Conservation (phyloP, 2,329 filamentous ascomycete genomes). For the Herpotrichia juniperi region DNA sequence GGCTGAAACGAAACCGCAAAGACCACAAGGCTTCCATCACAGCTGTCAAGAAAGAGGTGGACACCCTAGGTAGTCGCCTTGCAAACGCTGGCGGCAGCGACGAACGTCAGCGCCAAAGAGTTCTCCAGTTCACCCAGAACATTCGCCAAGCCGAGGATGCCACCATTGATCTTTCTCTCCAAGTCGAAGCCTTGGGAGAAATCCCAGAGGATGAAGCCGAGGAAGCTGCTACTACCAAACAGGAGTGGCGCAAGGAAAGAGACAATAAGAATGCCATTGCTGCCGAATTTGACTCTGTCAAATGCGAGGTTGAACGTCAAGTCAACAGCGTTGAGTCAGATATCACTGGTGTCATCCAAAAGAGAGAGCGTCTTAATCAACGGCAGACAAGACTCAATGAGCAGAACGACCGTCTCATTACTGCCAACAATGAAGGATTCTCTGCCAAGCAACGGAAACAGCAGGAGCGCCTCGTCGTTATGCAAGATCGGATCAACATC, state of each 20-base stretch:
- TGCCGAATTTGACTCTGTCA: constrained; percentile 66
- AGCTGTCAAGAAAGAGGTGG: constrained; percentile 74
- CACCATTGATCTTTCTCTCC: constrained; percentile 58
- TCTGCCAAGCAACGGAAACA: constrained; percentile 63
- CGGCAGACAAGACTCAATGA: constrained; percentile 75
- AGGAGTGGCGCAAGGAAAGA: constrained; percentile 62
- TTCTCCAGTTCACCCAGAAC: constrained; percentile 75
- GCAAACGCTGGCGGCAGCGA: constrained; percentile 73
- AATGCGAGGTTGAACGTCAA: constrained; percentile 66
- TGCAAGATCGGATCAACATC: constrained; percentile 39
- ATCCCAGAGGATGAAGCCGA: constrained; percentile 67
- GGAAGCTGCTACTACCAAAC: constrained; percentile 63
- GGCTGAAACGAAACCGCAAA: constrained; percentile 73
- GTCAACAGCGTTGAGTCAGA: constrained; percentile 69
- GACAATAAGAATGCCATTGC: constrained; percentile 58
- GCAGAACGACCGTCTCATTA: constrained; percentile 72
- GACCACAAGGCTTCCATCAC: constrained; percentile 75
- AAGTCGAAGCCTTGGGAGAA: constrained; percentile 69
- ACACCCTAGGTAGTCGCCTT: constrained; percentile 69
- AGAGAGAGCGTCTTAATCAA: constrained; percentile 73
- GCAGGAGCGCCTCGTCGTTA: constrained; percentile 46
- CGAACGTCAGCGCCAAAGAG: constrained; percentile 76
- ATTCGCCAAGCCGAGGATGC: constrained; percentile 73
- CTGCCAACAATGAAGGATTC: constrained; percentile 70
- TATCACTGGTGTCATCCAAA: constrained; percentile 66